Percentiles rank a stretch among this genome's conserved stretches.
phyloP scores from a whole-genome alignment of 768 basidiomycete genomes.

The Coprinopsis marcescibilis region DNA sequence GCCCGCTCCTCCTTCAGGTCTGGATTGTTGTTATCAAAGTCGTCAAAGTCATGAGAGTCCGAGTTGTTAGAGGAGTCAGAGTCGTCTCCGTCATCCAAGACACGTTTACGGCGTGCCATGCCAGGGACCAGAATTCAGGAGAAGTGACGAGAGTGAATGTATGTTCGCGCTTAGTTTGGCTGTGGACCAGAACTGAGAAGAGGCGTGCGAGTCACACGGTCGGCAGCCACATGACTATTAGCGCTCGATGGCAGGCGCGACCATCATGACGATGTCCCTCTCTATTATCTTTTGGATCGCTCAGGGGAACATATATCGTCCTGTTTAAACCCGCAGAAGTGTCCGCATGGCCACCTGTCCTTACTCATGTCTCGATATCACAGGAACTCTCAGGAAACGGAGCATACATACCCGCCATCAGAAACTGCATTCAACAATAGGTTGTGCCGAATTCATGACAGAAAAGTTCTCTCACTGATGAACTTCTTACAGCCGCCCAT shows the following conservation, averaged over 20 bases:
- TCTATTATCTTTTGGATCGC: too few relatives aligned
- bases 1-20: slow-evolving; percentile 69
- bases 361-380: too few relatives aligned
- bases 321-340: too few relatives aligned
- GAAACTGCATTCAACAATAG: not conserved
- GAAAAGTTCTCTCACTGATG: not conserved
- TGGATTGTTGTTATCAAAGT: slow-evolving; percentile 40
- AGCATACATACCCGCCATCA: not conserved
- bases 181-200: too few relatives aligned
- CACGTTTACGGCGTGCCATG: slow-evolving; percentile 76
- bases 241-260: too few relatives aligned
- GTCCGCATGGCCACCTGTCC: too few relatives aligned
- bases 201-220: too few relatives aligned
- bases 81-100: slow-evolving; percentile 69
- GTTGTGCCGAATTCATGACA: slow-evolving; percentile 1
- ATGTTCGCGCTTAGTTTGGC: not conserved
- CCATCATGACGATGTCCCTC: too few relatives aligned
- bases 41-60: slow-evolving; percentile 40
- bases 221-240: too few relatives aligned
- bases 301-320: too few relatives aligned
- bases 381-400: too few relatives aligned
- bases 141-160: not conserved
- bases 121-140: not conserved
- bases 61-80: slow-evolving; percentile 63
- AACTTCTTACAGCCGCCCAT: not conserved